A percentile compares a stretch with the other conserved stretches of the same genome.
These are phyloP conservation scores for Capsicum rhomboideum DNA, from an alignment of 257 asterid species.

Conservation along the genomic window DNA sequence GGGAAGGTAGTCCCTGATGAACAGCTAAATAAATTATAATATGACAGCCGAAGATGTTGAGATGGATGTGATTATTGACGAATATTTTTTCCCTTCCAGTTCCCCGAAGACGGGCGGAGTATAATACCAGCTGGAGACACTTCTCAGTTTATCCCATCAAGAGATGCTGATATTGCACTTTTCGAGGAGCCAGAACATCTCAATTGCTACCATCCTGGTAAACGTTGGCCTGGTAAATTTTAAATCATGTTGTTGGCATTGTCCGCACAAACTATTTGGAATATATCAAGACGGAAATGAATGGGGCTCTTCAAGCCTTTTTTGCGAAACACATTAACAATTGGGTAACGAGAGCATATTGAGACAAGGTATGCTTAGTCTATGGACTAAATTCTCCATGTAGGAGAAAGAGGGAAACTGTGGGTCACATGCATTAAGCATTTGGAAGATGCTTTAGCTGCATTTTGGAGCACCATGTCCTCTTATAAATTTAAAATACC, in stretches of 20 bases:
- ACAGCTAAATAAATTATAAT: neutral
- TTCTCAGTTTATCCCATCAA: conserved; percentile 66
- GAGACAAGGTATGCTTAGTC: conserved; percentile 55
- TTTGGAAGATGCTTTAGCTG: neutral
- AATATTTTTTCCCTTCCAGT: conserved; percentile 23
- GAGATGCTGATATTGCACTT: conserved; percentile 89
- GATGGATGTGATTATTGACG: neutral
- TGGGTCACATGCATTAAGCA: neutral
- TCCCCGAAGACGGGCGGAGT: conserved; percentile 73
- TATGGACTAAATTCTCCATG: neutral
- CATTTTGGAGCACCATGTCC: neutral
- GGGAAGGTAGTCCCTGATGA: conserved; percentile 54
- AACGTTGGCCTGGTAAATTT: conserved; percentile 95
- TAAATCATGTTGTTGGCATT: conserved; percentile 79
- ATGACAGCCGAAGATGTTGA: neutral
- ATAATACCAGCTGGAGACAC: conserved; percentile 91
- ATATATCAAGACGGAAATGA: conserved; percentile 71
- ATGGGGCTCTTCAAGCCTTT: conserved; percentile 91
- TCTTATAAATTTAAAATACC: neutral
- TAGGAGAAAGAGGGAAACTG: neutral
- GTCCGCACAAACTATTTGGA: conserved; percentile 48
- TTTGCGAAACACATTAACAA: conserved; percentile 81
- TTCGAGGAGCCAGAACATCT: conserved; percentile 94
- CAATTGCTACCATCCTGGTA: conserved; percentile 93
- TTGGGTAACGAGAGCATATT: conserved; percentile 73